Evolutionary conservation across 2,329 filamentous ascomycete species (phyloP).

Genomic region (Aureobasidium zeae): DNA sequence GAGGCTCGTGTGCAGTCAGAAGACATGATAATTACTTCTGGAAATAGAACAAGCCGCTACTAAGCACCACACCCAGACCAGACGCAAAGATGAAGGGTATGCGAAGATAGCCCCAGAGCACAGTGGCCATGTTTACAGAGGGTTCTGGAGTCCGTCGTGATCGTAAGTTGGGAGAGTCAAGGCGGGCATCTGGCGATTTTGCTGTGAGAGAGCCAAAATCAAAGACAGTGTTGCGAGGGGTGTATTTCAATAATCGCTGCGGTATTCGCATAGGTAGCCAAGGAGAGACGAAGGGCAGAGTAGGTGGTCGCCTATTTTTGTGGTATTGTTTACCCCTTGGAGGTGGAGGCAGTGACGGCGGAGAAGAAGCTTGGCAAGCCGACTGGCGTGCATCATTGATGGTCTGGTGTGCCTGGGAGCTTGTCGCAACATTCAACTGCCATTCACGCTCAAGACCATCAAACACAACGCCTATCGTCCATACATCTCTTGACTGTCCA

Average conservation of each 20-base stretch:
- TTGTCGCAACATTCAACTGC: slow-evolving; percentile 7
- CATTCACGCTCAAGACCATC: slow-evolving; percentile 12
- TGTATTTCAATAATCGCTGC: background rate
- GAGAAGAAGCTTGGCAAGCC: slow-evolving; percentile 7
- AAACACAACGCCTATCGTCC: background rate
- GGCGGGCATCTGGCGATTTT: background rate
- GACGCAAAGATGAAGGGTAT: slow-evolving; percentile 73
- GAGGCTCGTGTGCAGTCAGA: background rate
- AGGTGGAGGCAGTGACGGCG: background rate
- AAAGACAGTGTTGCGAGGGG: background rate
- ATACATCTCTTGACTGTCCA: background rate
- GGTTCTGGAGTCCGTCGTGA: slow-evolving; percentile 4
- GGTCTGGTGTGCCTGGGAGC: slow-evolving; percentile 12
- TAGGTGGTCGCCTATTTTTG: too few relatives aligned
- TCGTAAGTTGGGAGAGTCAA: slow-evolving; percentile 1
- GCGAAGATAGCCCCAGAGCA: slow-evolving; percentile 58
- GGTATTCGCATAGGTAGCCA: slow-evolving; percentile 3
- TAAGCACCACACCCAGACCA: slow-evolving; percentile 65
- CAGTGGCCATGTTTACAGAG: slow-evolving; percentile 20
- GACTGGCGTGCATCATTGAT: slow-evolving; percentile 6
- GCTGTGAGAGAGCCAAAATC: background rate
- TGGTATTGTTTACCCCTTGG: background rate
- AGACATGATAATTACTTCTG: slow-evolving; percentile 77
- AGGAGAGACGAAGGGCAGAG: background rate
- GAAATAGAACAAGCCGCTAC: slow-evolving; percentile 89